Conservation (phyloP, 352 stramenopile genomes). For the Aphanomyces cochlioides region DNA sequence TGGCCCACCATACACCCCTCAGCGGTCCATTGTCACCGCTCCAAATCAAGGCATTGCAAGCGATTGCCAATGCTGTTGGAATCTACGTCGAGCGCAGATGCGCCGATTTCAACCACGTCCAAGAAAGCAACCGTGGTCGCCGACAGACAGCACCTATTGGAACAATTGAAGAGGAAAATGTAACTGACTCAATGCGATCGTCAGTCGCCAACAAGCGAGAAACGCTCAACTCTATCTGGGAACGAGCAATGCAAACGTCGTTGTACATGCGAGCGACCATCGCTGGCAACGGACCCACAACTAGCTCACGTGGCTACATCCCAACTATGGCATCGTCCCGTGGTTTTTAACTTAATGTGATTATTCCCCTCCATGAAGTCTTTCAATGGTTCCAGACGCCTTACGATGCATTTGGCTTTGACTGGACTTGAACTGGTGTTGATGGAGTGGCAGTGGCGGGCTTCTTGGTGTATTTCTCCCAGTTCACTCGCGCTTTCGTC, state of each 20-base stretch:
- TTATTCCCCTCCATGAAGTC: too few relatives aligned
- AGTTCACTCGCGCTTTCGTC: too few relatives aligned
- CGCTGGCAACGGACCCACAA: neutral
- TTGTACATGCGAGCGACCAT: neutral
- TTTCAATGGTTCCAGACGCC: too few relatives aligned
- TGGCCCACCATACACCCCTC: slow-evolving; percentile 5
- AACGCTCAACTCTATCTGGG: neutral
- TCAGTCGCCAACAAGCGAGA: neutral
- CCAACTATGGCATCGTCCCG: neutral
- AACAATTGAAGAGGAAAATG: slow-evolving; percentile 5
- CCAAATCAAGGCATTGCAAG: slow-evolving; percentile 19
- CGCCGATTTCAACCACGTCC: slow-evolving; percentile 22
- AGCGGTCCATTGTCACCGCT: neutral
- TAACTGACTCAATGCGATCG: neutral
- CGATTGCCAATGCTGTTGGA: slow-evolving; percentile 7
- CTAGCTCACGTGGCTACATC: neutral
- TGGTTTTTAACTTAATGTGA: too few relatives aligned
- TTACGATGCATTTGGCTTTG: too few relatives aligned
- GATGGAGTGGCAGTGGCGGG: too few relatives aligned
- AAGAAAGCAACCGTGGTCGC: slow-evolving; percentile 11
- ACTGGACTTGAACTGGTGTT: too few relatives aligned
- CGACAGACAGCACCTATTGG: slow-evolving; percentile 16
- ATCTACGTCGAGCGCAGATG: slow-evolving; percentile 23
- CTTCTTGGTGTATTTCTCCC: too few relatives aligned
- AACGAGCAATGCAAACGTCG: neutral